Conservation (phyloP, 352 stramenopile species). For the Globisporangium acanthophoron region DNA sequence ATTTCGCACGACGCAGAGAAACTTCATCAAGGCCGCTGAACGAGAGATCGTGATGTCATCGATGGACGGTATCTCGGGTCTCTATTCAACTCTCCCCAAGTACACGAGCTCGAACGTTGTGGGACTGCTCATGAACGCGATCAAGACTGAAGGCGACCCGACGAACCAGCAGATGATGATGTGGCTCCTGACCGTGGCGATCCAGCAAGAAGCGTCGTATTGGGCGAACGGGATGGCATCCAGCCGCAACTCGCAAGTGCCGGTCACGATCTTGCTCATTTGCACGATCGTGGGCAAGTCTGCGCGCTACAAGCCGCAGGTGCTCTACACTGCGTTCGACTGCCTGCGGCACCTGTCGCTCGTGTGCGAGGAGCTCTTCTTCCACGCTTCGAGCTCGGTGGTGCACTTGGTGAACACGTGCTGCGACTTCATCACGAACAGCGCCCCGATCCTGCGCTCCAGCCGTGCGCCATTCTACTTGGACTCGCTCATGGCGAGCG, state of each 20-base stretch:
- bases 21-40: slow-evolving; percentile 78
- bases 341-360: slow-evolving; percentile 79
- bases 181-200: slow-evolving; percentile 81
- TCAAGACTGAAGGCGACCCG: slow-evolving; percentile 76
- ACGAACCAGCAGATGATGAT: slow-evolving; percentile 89
- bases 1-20: slow-evolving; percentile 19
- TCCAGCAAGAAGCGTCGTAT: slow-evolving; percentile 82
- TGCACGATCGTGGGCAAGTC: slow-evolving; percentile 83
- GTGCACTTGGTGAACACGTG: slow-evolving; percentile 79
- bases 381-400: slow-evolving; percentile 70
- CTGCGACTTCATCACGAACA: slow-evolving; percentile 84
- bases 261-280: slow-evolving; percentile 80
- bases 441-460: slow-evolving; percentile 62
- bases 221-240: slow-evolving; percentile 77
- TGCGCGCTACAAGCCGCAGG: slow-evolving; percentile 70
- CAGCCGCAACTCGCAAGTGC: slow-evolving; percentile 80
- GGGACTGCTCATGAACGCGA: slow-evolving; percentile 70
- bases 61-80: slow-evolving; percentile 56
- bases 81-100: slow-evolving; percentile 80
- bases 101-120: slow-evolving; percentile 85
- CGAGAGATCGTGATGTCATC: slow-evolving; percentile 52
- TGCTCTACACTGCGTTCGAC: slow-evolving; percentile 83
- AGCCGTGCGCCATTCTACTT: slow-evolving; percentile 75
- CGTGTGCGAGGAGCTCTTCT: slow-evolving; percentile 71
- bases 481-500: slow-evolving; percentile 74